Percentiles rank a stretch among this genome's conserved stretches.
phyloP scores from a whole-genome alignment of 2,329 filamentous ascomycete species.

The Hypoxylon rubiginosum region DNA sequence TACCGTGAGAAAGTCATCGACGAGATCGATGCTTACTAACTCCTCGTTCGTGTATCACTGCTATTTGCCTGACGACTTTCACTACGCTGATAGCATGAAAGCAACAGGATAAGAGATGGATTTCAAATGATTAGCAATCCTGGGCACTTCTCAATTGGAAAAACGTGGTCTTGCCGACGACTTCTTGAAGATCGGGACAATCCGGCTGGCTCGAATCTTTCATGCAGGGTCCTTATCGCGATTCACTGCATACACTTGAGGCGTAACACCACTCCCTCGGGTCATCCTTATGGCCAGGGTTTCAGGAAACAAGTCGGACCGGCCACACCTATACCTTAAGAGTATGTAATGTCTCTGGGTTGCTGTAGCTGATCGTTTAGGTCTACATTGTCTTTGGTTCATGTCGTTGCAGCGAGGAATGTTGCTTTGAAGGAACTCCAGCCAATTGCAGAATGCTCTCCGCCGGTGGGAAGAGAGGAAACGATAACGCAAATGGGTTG shows the following conservation, averaged over 20 bases:
- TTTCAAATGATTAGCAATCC: not conserved
- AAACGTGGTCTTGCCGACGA: not conserved
- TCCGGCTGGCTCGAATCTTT: slow-evolving; percentile 2
- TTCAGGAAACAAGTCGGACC: slow-evolving; percentile 7
- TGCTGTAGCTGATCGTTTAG: not conserved
- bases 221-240: slow-evolving; percentile 2
- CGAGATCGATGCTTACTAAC: not conserved
- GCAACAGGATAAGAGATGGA: not conserved
- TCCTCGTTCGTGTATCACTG: not conserved
- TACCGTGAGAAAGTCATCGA: not conserved
- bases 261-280: not conserved
- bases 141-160: not conserved
- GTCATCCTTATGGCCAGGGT: not conserved
- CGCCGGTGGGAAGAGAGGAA: not conserved
- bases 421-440: not conserved
- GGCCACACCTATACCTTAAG: not conserved
- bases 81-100: not conserved
- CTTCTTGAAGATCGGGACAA: slow-evolving; percentile 3
- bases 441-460: not conserved
- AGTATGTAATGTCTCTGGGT: not conserved
- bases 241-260: not conserved
- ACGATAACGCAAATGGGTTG: not conserved
- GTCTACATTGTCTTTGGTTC: not conserved
- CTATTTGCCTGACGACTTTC: not conserved
- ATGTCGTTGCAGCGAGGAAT: not conserved